phyloP scores from a whole-genome alignment of 2,329 filamentous ascomycete genomes.

The Didymella lethalis region DNA sequence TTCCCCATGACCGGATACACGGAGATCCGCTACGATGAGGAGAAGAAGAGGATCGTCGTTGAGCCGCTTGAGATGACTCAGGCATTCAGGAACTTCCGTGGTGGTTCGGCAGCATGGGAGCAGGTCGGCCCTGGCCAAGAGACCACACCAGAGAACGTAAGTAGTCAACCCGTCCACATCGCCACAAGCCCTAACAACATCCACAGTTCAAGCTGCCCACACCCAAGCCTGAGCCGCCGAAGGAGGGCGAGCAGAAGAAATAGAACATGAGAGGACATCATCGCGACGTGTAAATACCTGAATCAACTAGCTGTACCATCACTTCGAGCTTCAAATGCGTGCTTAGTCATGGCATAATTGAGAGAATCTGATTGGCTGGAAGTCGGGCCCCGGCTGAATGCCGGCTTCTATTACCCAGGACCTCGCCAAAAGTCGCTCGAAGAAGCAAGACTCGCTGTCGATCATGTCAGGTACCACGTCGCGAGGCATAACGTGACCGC shows the following conservation, averaged over 20 bases:
- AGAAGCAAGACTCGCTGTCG: slow-evolving; percentile 3
- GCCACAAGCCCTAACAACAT: neutral
- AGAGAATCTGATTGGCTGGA: slow-evolving; percentile 3
- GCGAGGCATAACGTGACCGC: neutral
- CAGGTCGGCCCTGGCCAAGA: slow-evolving; percentile 76
- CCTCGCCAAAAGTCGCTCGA: slow-evolving; percentile 6
- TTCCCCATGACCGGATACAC: slow-evolving; percentile 98
- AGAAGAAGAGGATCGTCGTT: slow-evolving; percentile 99
- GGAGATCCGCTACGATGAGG: slow-evolving; percentile 96
- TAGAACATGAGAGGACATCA: slow-evolving; percentile 55
- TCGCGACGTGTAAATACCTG: slow-evolving; percentile 50
- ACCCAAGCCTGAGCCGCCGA: slow-evolving; percentile 86
- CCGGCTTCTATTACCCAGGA: slow-evolving; percentile 5
- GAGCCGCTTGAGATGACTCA: slow-evolving; percentile 98
- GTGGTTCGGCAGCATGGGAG: slow-evolving; percentile 71
- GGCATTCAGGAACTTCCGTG: slow-evolving; percentile 98
- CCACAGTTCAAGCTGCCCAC: slow-evolving; percentile 87
- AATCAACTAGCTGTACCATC: slow-evolving; percentile 35
- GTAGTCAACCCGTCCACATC: slow-evolving; percentile 45
- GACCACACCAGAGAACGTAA: slow-evolving; percentile 72
- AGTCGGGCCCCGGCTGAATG: slow-evolving; percentile 15
- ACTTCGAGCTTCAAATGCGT: neutral
- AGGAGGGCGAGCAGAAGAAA: slow-evolving; percentile 92
- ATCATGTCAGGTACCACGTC: slow-evolving; percentile 11
- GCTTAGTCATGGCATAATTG: slow-evolving; percentile 6